Base-by-base conservation (phyloP, 225 moss, liverwort and hornwort species). In the Polytrichum formosum region DNA sequence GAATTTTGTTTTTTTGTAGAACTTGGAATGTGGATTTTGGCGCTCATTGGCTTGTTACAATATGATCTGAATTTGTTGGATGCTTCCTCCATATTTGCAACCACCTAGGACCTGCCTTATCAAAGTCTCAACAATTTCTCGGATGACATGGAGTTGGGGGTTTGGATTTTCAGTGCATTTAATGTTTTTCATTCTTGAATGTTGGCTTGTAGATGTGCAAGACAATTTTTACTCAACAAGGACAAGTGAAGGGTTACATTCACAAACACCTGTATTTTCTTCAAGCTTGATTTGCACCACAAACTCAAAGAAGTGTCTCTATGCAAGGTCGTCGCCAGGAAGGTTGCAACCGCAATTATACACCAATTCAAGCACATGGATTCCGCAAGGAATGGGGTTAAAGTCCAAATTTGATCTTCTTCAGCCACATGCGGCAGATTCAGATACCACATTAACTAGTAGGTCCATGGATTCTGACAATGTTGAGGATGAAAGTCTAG, bases 131-230 rank as follows among this genome's bases (percentile, higher is more conserved):
- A 63, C 26, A 53, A 55, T 17, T 37, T 55, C 25, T 61, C 60
- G 28, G 17, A 71, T 26, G 56, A 29, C 66, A 61, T 53, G 71
- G 9, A 71, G 18, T 61, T 46, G 6, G 8, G 58, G 58, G 29
- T 29, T 5, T 29, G 4, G 5, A 29, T 20, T 58, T 20, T 21
- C 2, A 20, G 58, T 58, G 58, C 58, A 46, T 35, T 25, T 2
- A 4, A 68, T 5, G 18, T 23, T 16, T 68, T 28, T 16, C 29
- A n/a, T 28, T 64, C 67, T 28, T 26, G 22, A 54, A 28, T 23
- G 37, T 33, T 62, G 22, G 66, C 33, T 75, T 86, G 83, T 76
- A 86, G 86, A 71, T 78, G 30, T 59, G 72, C 75, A 67, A 73
- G 62, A 70, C 21, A 72, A 26, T 64, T 22, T 63, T 20, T 70